Conservation (phyloP, 768 basidiomycete species). For the Postia placenta region DNA sequence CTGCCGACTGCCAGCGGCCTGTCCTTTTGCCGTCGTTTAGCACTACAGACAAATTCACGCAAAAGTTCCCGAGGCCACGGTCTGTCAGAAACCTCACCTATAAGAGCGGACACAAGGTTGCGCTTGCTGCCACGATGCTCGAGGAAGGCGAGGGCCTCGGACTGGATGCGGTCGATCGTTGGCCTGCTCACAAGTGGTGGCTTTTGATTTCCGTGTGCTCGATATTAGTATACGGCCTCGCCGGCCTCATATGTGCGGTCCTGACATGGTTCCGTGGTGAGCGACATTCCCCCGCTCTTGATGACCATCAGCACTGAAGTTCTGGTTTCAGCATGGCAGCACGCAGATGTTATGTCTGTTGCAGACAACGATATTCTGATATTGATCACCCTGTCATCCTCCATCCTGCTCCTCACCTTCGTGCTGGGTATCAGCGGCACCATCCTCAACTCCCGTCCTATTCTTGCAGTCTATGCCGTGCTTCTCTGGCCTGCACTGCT, state of each 20-base stretch:
- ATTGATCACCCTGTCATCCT: slow-evolving; percentile 52
- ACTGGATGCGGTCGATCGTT: slow-evolving; percentile 35
- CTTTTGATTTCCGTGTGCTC: slow-evolving; percentile 48
- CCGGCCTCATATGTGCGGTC: slow-evolving; percentile 43
- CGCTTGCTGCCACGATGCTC: slow-evolving; percentile 22
- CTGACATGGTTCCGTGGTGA: slow-evolving; percentile 56
- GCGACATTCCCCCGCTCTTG: slow-evolving; percentile 10
- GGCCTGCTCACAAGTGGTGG: slow-evolving; percentile 61
- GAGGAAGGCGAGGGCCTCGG: slow-evolving; percentile 33
- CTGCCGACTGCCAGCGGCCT: slow-evolving; percentile 11
- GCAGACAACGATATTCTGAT: slow-evolving; percentile 51
- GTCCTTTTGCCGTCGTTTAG: slow-evolving; percentile 14
- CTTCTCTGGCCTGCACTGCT: slow-evolving; percentile 61
- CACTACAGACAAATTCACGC: slow-evolving; percentile 36
- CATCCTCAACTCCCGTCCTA: slow-evolving; percentile 60
- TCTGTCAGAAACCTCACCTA: slow-evolving; percentile 8
- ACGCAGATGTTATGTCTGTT: slow-evolving; percentile 57
- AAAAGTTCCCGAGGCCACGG: slow-evolving; percentile 45
- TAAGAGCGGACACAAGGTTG: slow-evolving; percentile 7
- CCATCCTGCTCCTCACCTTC: slow-evolving; percentile 50
- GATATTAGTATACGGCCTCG: slow-evolving; percentile 49
- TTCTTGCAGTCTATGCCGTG: slow-evolving; percentile 61
- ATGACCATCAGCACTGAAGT: not conserved
- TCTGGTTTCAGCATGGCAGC: slow-evolving; percentile 41
- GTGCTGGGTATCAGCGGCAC: slow-evolving; percentile 55